Evolutionary conservation across 169 alveolate genomes (phyloP), one percentile per base, ranked within the genome.

Genomic region (Cryptosporidium sp.): DNA sequence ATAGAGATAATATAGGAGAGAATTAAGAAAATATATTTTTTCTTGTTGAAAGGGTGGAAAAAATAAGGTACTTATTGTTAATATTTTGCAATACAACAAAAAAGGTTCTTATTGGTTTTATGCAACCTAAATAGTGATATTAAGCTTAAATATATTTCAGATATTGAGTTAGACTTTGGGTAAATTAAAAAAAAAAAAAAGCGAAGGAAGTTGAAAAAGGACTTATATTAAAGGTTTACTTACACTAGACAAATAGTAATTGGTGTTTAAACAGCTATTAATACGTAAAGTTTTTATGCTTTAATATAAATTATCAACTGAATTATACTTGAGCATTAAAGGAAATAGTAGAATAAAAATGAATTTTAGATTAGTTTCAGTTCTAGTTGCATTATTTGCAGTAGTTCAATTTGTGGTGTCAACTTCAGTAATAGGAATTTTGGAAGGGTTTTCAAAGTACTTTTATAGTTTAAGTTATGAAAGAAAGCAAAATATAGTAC

Each of bases 391-490:
- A 9, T n/a, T 53, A 23, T 58, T 53, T 14, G 71, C 72, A 75
- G 3, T 39, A 12, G 68, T 39, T 12, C 44, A 75, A 35, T 37
- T 44, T 0, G 86, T 18, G 35, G 42, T 44, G 12, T 62, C 89
- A 6, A 26, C 67, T 6, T 62, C 73, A 21, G 62, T 45, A 14
- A 45, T 62, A 1, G 75, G 62, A 12, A 10, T 65, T n/a, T 48
- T 80, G 35, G 53, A 61, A 39, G 75, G 75, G 21, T 80, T 80
- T 39, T 18, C 89, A 62, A 62, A 23, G 68, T 80, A 61, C n/a
- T 80, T 80, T 44, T 65, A 80, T 29, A n/a, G 23, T 29, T 44
- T 80, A 51, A 80, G 62, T 45, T 80, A 80, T 80, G 89, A 80
- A 1, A 80, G 26, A n/a, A 80, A 80, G 35, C 89, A 80, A 65